A percentile compares a stretch with the other conserved stretches of the same genome.
These are phyloP conservation scores for Eleusine coracana DNA, from an alignment of 176 grass and related monocot genomes.

Conservation along the genomic window DNA sequence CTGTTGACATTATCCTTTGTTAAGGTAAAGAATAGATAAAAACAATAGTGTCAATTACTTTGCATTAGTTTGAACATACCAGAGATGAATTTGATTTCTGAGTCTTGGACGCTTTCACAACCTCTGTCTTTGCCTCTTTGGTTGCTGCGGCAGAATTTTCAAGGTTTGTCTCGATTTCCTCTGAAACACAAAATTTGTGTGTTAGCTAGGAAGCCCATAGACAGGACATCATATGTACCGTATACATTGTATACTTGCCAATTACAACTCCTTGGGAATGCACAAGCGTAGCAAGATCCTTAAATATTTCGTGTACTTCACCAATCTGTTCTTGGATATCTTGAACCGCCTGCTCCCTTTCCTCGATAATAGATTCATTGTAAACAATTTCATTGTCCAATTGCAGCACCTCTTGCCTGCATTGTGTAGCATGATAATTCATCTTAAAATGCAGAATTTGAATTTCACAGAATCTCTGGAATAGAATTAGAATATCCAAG, in stretches of 20 bases:
- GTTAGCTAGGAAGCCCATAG: constrained; percentile 28
- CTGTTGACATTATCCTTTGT: constrained; percentile 40
- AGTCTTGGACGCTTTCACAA: constrained; percentile 70
- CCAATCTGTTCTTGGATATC: constrained; percentile 98
- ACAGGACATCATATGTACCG: not conserved
- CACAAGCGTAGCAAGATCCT: constrained; percentile 91
- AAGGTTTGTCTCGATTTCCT: constrained; percentile 82
- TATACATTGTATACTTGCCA: constrained; percentile 47
- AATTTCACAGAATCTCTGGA: constrained; percentile 5
- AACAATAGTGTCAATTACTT: not conserved
- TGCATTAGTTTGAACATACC: constrained; percentile 43
- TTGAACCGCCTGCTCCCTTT: constrained; percentile 89
- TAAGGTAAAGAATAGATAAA: constrained; percentile 19
- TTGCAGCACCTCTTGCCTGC: constrained; percentile 81
- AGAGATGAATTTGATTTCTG: constrained; percentile 93
- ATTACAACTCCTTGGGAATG: constrained; percentile 83
- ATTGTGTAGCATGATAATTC: constrained; percentile 30
- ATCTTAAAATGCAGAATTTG: not conserved
- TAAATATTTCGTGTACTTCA: constrained; percentile 91
- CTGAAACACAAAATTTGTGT: constrained; percentile 38
- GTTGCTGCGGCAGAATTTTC: constrained; percentile 75
- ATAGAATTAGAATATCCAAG: not conserved
- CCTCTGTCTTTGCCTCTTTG: constrained; percentile 61
- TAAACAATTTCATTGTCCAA: constrained; percentile 97
- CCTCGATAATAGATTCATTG: constrained; percentile 94